A percentile compares a stretch with the other conserved stretches of the same genome.
These are phyloP conservation scores for Podospora sp. DNA, from an alignment of 495 filamentous ascomycete species.

Conservation along the genomic window DNA sequence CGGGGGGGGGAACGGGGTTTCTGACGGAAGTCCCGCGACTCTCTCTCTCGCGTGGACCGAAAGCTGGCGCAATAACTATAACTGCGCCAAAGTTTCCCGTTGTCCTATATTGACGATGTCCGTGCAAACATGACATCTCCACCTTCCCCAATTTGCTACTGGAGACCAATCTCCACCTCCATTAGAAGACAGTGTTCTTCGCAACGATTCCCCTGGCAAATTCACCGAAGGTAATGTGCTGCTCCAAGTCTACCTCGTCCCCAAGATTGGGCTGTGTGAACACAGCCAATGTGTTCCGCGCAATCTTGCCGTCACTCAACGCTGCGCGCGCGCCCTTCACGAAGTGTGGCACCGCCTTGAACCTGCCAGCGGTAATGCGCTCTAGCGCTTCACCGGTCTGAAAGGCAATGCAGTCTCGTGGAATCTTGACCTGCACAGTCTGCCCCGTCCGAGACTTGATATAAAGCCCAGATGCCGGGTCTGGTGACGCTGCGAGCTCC, in stretches of 20 bases:
- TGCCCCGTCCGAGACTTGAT: constrained; percentile 81
- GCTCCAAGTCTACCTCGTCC: constrained; percentile 76
- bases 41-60: too few species aligned
- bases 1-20: not conserved
- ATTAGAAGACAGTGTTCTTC: constrained; percentile 65
- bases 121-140: not conserved
- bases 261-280: constrained; percentile 96
- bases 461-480: constrained; percentile 83
- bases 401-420: constrained; percentile 87
- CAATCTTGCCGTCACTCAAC: constrained; percentile 56
- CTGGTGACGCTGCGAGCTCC: constrained; percentile 73
- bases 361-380: constrained; percentile 82
- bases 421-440: constrained; percentile 85
- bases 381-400: constrained; percentile 94
- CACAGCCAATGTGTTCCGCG: constrained; percentile 91
- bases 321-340: constrained; percentile 68
- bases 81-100: not conserved
- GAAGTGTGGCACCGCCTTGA: constrained; percentile 95
- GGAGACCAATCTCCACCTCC: not conserved
- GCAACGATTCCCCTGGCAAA: constrained; percentile 84
- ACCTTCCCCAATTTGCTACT: not conserved
- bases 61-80: not conserved
- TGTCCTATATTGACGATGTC: not conserved
- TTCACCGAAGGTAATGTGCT: constrained; percentile 76
- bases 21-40: too few species aligned